Percentiles rank a stretch among this genome's conserved stretches.
These are phyloP conservation scores for Drechslera avenae DNA, from an alignment of 2,329 filamentous ascomycete species.

Conservation along the genomic window DNA sequence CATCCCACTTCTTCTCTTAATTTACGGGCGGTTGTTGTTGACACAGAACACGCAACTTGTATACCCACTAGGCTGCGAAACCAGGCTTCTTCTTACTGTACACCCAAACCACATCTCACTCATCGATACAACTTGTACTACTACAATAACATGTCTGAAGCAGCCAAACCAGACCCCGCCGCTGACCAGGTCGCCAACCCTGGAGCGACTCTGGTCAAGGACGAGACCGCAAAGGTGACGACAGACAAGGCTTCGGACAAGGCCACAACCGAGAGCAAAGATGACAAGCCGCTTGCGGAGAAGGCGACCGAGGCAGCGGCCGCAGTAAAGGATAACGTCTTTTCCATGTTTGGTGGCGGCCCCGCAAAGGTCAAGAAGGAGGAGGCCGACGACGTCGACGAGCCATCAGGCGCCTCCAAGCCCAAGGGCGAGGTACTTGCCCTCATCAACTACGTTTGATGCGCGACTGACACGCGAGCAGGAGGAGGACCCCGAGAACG, in stretches of 20 bases:
- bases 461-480: constrained; percentile 31
- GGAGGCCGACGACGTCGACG: constrained; percentile 70
- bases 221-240: constrained; percentile 54
- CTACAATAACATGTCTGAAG: constrained; percentile 42
- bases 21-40: constrained; percentile 10
- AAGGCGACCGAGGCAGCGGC: constrained; percentile 46
- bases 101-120: constrained; percentile 3
- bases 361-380: constrained; percentile 94
- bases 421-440: constrained; percentile 51
- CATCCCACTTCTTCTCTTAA: constrained; percentile 19
- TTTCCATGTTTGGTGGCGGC: constrained; percentile 98
- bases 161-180: constrained; percentile 49
- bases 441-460: background rate
- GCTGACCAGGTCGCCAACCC: constrained; percentile 48
- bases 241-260: constrained; percentile 44
- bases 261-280: constrained; percentile 42
- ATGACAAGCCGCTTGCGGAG: constrained; percentile 58
- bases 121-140: constrained; percentile 1
- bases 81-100: constrained; percentile 13
- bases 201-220: constrained; percentile 49
- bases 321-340: constrained; percentile 67
- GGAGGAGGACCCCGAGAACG: constrained; percentile 81
- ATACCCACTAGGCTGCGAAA: constrained; percentile 16
- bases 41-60: constrained; percentile 11
- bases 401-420: constrained; percentile 82